phyloP scores from a whole-genome alignment of 352 stramenopile species.

The Phytophthora kernoviae region DNA sequence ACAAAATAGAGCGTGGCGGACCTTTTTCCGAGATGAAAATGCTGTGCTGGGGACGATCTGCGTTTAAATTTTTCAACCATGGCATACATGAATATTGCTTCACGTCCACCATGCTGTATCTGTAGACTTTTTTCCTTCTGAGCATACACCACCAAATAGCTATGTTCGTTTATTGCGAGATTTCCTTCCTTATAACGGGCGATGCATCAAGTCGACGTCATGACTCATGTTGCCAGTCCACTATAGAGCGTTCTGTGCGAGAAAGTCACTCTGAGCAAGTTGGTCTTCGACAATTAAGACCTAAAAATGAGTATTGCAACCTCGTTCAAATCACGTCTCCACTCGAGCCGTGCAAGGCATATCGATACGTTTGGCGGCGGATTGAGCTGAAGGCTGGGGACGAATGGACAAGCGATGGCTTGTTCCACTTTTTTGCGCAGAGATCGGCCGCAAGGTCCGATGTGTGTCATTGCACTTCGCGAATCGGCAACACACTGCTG shows the following conservation, averaged over 20 bases:
- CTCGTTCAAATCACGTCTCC: slow-evolving; percentile 7
- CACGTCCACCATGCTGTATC: too few relatives aligned
- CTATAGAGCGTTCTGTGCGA: slow-evolving; percentile 2
- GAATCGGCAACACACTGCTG: slow-evolving; percentile 15
- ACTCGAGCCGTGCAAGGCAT: slow-evolving; percentile 7
- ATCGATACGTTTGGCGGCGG: slow-evolving; percentile 7
- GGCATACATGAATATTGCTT: too few relatives aligned
- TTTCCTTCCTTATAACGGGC: slow-evolving; percentile 27
- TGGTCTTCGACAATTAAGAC: too few relatives aligned
- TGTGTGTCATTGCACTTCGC: slow-evolving; percentile 9
- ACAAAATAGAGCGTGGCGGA: slow-evolving; percentile 1
- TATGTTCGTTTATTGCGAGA: neutral
- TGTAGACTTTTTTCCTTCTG: too few relatives aligned
- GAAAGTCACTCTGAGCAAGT: slow-evolving; percentile 13
- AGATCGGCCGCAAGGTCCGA: slow-evolving; percentile 34
- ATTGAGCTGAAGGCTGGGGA: slow-evolving; percentile 1
- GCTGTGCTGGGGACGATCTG: slow-evolving; percentile 4
- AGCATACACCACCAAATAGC: too few relatives aligned
- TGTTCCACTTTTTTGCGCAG: slow-evolving; percentile 15
- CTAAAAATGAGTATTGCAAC: neutral
- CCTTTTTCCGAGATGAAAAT: neutral
- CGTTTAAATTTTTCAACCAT: slow-evolving; percentile 8
- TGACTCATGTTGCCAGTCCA: neutral
- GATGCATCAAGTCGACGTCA: neutral
- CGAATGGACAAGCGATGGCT: slow-evolving; percentile 4